Conservation (phyloP, 345 rosid species). For the Syzygium aromaticum region DNA sequence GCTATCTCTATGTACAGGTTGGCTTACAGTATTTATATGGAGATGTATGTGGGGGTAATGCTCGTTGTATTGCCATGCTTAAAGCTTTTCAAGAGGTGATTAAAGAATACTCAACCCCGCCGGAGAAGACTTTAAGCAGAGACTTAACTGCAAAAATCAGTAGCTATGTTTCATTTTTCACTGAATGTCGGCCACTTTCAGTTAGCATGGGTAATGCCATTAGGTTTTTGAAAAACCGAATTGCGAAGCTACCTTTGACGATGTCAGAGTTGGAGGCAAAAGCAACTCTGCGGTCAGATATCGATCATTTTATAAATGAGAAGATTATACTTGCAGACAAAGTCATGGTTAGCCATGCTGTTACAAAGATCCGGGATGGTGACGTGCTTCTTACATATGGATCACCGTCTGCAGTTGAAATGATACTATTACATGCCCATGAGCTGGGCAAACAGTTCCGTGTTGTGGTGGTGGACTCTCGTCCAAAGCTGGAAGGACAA, state of each 20-base stretch:
- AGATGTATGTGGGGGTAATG: slow-evolving; percentile 86
- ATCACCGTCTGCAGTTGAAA: slow-evolving; percentile 81
- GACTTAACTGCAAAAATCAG: slow-evolving; percentile 81
- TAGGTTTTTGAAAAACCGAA: slow-evolving; percentile 62
- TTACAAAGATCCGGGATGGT: slow-evolving; percentile 78
- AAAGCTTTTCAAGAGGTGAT: slow-evolving; percentile 84
- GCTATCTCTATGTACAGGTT: slow-evolving; percentile 33
- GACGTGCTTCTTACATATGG: slow-evolving; percentile 96
- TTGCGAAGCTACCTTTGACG: slow-evolving; percentile 65
- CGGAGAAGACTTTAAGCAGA: slow-evolving; percentile 64
- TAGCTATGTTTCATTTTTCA: slow-evolving; percentile 80
- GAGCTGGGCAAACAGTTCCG: slow-evolving; percentile 80
- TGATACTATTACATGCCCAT: slow-evolving; percentile 80
- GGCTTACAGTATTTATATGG: slow-evolving; percentile 86
- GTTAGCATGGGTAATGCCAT: slow-evolving; percentile 96
- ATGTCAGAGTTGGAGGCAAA: slow-evolving; percentile 74
- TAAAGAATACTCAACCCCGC: slow-evolving; percentile 69
- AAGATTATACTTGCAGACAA: slow-evolving; percentile 71
- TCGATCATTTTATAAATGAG: slow-evolving; percentile 74
- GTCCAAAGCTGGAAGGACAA: slow-evolving; percentile 94
- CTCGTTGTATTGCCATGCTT: slow-evolving; percentile 98
- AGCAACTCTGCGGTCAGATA: slow-evolving; percentile 54
- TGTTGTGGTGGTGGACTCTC: slow-evolving; percentile 84
- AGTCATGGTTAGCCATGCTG: slow-evolving; percentile 80
- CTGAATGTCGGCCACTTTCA: slow-evolving; percentile 86